phyloP scores from a whole-genome alignment of 176 grass and related monocot species.

The Oryza rufipogon region DNA sequence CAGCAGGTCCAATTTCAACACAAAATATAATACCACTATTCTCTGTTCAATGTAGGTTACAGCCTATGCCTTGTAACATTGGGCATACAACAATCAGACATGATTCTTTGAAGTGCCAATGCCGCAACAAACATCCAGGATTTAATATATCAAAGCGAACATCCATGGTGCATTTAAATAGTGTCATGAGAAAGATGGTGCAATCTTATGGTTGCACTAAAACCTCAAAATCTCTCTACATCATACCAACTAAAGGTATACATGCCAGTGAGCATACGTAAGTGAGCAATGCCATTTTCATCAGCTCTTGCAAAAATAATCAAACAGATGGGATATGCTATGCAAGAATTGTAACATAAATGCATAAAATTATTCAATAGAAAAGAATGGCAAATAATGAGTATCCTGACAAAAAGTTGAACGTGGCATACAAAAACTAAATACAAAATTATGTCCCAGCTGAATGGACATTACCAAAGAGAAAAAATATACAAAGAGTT shows the following conservation, averaged over 20 bases:
- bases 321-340: too few relatives aligned
- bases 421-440: constrained; percentile 17
- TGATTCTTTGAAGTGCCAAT: not conserved
- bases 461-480: not conserved
- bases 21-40: not conserved
- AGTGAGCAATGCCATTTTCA: not conserved
- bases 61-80: not conserved
- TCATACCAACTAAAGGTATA: not conserved
- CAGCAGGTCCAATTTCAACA: not conserved
- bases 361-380: not conserved
- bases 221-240: constrained; percentile 5
- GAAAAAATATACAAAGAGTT: constrained; percentile 16
- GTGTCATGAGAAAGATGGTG: not conserved
- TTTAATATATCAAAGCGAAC: not conserved
- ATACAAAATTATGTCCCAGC: constrained; percentile 24
- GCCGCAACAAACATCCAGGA: not conserved
- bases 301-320: too few relatives aligned
- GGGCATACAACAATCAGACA: not conserved
- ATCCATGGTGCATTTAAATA: constrained; percentile 10
- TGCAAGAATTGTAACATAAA: constrained; percentile 21
- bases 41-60: constrained; percentile 16
- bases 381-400: not conserved
- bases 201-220: not conserved
- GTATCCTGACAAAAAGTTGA: not conserved
- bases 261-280: constrained; percentile 7